Base-by-base conservation (phyloP, 1,139 yeast species). In the Sugiyamaella pinicola region DNA sequence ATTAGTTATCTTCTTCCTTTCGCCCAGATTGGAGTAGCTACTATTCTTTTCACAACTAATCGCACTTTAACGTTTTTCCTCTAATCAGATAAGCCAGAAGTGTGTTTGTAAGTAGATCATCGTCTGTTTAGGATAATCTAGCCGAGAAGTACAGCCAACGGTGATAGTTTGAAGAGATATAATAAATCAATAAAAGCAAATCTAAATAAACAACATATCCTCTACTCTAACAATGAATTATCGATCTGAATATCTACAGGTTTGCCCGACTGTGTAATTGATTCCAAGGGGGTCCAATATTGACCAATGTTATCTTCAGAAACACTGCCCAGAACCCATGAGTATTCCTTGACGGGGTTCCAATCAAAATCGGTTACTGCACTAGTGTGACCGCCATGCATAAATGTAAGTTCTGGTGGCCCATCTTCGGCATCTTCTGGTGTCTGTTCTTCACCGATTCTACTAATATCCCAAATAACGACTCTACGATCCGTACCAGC, bases 231-330 rank as follows among this genome's bases (percentile, higher is more conserved):
- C 19, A 49, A 26, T 6, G 38, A 21, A 37, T 13, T 29, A 39
- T 44, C 45, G 22, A 41, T 31, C 15, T 21, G 29, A 13, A 24
- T 13, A 26, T 17, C 10, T n/a, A 18, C 28, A n/a, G 50, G 38
- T 17, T 47, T 38, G 5, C 44, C 50, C 19, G 44, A n/a, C 18
- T 38, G 44, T 2, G 44, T 47, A n/a, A 47, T 38, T 5, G 50
- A 39, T 9, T 38, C 44, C 6, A 39, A 37, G 10, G 64, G 63
- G 15, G 58, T 43, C 97, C 97, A 91, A 2, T 89, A 72, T 60
- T 90, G 97, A 17, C 88, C 73, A 3, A 96, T 83, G 65, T 89
- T 90, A 64, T 90, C 97, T 64, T 87, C 93, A 0, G 93, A 83
- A 3, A 88, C 95, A 66, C 93, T 84, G 1, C 89, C 85, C 43